Conservation (phyloP, 176 grass and related monocot species). For the Carex parvula region DNA sequence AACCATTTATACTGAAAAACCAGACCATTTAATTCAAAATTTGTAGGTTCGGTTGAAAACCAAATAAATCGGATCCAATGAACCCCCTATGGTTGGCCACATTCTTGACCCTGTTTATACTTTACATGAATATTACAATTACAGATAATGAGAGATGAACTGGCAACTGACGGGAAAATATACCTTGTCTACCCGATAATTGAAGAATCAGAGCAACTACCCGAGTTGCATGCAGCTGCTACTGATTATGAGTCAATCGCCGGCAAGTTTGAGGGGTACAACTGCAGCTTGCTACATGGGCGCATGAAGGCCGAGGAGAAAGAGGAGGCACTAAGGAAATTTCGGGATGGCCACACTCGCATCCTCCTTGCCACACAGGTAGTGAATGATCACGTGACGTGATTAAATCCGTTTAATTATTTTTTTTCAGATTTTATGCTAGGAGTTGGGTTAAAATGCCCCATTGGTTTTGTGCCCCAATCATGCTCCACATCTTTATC, state of each 20-base stretch:
- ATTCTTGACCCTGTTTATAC: background rate
- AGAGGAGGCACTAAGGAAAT: constrained; percentile 61
- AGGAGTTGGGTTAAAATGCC: too few relatives aligned
- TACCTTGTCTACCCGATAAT: constrained; percentile 94
- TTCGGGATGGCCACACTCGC: constrained; percentile 64
- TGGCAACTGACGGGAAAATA: constrained; percentile 64
- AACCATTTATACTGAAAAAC: too few relatives aligned
- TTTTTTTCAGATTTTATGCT: too few relatives aligned
- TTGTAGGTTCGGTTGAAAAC: too few relatives aligned
- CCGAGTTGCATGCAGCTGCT: constrained; percentile 74
- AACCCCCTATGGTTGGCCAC: background rate
- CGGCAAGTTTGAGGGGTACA: constrained; percentile 56
- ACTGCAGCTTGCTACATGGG: constrained; percentile 78
- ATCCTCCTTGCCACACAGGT: constrained; percentile 86
- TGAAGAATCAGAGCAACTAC: constrained; percentile 75
- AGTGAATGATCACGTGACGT: too few relatives aligned
- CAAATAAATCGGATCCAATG: too few relatives aligned
- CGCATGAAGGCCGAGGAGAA: constrained; percentile 73
- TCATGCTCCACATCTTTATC: too few relatives aligned
- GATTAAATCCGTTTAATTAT: too few relatives aligned
- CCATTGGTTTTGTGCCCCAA: too few relatives aligned
- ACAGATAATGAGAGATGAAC: constrained; percentile 90
- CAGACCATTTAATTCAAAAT: too few relatives aligned
- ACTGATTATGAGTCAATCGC: constrained; percentile 60
- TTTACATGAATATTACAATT: background rate